Base-by-base conservation (phyloP, 352 stramenopile species). In the Albugo laibachii region DNA sequence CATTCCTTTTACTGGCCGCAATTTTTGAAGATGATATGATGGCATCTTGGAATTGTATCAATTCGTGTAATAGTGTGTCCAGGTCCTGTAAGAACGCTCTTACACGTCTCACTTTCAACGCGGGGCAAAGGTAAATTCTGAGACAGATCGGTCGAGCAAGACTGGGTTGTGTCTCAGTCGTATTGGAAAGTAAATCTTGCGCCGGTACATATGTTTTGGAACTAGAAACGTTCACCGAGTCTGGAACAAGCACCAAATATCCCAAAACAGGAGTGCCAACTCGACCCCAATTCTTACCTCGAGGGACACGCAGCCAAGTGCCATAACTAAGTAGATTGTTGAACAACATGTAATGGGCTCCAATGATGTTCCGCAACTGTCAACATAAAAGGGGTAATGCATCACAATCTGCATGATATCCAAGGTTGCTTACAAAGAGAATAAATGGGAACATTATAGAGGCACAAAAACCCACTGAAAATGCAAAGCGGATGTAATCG, bases 301-400 rank as follows among this genome's bases (percentile, higher is more conserved):
- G 24, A 3, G 69, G 52, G 14, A 84, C 27, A 27, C 65, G 59
- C 14, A 84, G 57, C 24, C 53, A 60, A 20, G 66, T 73, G 34
- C 65, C 59, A 4, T 82, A 41, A 27, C 66, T 62, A 39, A 84
- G 49, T 67, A 84, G 81, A 48, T 79, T 84, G 52, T 61, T 53
- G 43, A 84, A 53, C 39, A 84, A 84, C 72, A 84, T 82, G 53
- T 82, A 78, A 51, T 80, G 69, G 1, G 63, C 72, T 2, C 69
- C 72, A 57, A 84, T 61, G 52, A 82, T 55, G 40, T 84, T 84
- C 20, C 65, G 69, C 11, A 84, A 49, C 72, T 84, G 40, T 15
- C 1, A 4, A 27, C 14, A 52, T 12, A 38, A 37, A 20, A 46
- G 21, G 15, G 20, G 38, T 18, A 10, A 48, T 19, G 38, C n/a